Conservation (phyloP, 257 asterid species). For the Orobanche coerulescens region DNA sequence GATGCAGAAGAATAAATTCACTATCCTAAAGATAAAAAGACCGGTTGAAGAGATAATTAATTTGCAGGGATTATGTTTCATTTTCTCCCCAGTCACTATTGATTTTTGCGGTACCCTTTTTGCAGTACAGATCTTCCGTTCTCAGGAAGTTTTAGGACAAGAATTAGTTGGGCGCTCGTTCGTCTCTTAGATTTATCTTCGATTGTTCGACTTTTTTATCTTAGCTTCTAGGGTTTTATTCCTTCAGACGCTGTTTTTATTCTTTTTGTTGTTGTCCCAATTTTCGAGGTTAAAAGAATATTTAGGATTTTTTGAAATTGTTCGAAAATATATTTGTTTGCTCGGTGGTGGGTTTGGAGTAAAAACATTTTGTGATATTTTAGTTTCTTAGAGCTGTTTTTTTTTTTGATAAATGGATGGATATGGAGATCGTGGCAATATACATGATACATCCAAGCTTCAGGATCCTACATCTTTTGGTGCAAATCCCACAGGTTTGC, state of each 20-base stretch:
- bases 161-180: constrained; percentile 19
- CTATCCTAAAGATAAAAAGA: not conserved
- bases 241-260: constrained; percentile 3
- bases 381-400: constrained; percentile 20
- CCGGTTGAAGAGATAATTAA: not conserved
- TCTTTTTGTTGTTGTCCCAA: too few relatives aligned
- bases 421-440: constrained; percentile 49
- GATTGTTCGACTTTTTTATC: constrained; percentile 24
- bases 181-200: constrained; percentile 20
- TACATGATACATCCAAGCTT: constrained; percentile 31
- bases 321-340: constrained; percentile 1
- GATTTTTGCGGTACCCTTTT: constrained; percentile 17
- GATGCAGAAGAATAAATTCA: not conserved
- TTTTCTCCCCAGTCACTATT: not conserved
- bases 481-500: constrained; percentile 59
- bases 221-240: constrained; percentile 22
- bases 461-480: constrained; percentile 50
- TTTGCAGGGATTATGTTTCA: not conserved
- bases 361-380: not conserved
- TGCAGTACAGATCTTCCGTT: constrained; percentile 24
- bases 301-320: constrained; percentile 19
- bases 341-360: constrained; percentile 15
- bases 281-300: constrained; percentile 13
- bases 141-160: constrained; percentile 25
- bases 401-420: constrained; percentile 59